These are phyloP conservation scores for Oryza punctata DNA, from an alignment of 176 grass and related monocot genomes.

Conservation along the genomic window DNA sequence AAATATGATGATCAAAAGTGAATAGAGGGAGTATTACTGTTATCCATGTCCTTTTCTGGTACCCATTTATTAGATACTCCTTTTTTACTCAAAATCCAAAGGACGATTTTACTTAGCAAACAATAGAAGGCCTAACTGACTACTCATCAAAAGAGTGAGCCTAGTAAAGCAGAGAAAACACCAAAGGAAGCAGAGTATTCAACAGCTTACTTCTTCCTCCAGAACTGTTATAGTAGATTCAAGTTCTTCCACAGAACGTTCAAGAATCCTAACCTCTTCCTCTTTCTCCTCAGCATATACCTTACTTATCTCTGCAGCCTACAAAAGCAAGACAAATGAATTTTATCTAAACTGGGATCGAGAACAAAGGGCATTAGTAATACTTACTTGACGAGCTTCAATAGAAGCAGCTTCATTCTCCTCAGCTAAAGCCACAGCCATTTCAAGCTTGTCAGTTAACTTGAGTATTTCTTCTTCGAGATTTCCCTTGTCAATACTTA, in stretches of 20 bases:
- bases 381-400: slow-evolving; percentile 77
- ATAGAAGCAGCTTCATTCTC: slow-evolving; percentile 87
- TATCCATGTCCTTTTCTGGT: slow-evolving; percentile 1
- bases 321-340: slow-evolving; percentile 41
- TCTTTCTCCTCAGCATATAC: slow-evolving; percentile 80
- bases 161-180: not conserved
- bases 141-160: not conserved
- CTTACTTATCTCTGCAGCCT: slow-evolving; percentile 77
- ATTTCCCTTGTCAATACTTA: slow-evolving; percentile 52
- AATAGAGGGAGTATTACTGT: no score
- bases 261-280: slow-evolving; percentile 84
- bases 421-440: slow-evolving; percentile 81
- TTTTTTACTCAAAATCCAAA: not conserved
- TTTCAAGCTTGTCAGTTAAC: slow-evolving; percentile 69
- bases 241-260: slow-evolving; percentile 80
- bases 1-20: no score
- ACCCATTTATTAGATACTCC: slow-evolving; percentile 2
- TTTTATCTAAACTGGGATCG: slow-evolving; percentile 13
- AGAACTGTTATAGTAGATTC: slow-evolving; percentile 83
- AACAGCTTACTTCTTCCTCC: slow-evolving; percentile 64
- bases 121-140: not conserved
- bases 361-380: slow-evolving; percentile 6
- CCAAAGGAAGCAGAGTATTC: slow-evolving; percentile 12
- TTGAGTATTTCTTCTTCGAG: slow-evolving; percentile 51
- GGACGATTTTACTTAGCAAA: not conserved